Percentiles rank a stretch among this genome's conserved stretches.
phyloP scores from a whole-genome alignment of 1,284 basidiomycete genomes.

The Cerrena zonata region DNA sequence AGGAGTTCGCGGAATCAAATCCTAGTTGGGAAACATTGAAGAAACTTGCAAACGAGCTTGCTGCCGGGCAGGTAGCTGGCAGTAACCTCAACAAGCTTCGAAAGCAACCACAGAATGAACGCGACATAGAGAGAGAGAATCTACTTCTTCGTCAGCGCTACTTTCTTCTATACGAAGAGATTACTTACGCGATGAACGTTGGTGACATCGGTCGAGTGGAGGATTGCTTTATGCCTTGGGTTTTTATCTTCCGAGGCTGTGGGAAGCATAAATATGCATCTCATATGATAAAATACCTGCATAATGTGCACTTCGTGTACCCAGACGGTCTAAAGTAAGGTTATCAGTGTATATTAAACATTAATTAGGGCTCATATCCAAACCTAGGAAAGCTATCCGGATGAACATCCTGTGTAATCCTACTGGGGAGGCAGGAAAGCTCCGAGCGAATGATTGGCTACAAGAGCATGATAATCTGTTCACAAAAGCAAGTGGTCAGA shows the following conservation, averaged over 20 bases:
- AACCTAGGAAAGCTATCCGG: slow-evolving; percentile 14
- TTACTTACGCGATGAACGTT: slow-evolving; percentile 26
- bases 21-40: slow-evolving; percentile 18
- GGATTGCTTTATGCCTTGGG: slow-evolving; percentile 25
- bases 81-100: background rate
- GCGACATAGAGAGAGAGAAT: slow-evolving; percentile 24
- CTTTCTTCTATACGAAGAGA: slow-evolving; percentile 30
- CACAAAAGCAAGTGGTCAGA: slow-evolving; percentile 17
- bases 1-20: slow-evolving; percentile 18
- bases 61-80: slow-evolving; percentile 16
- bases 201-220: slow-evolving; percentile 35
- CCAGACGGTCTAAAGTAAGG: slow-evolving; percentile 23
- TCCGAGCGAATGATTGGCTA: slow-evolving; percentile 22
- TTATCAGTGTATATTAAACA: background rate
- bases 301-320: slow-evolving; percentile 27
- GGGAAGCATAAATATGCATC: slow-evolving; percentile 35
- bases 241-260: slow-evolving; percentile 23
- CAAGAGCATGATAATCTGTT: slow-evolving; percentile 21
- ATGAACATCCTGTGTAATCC: slow-evolving; percentile 25
- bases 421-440: slow-evolving; percentile 15
- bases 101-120: background rate
- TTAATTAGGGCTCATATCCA: background rate
- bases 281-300: slow-evolving; percentile 21
- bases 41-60: slow-evolving; percentile 16
- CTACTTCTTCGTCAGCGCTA: slow-evolving; percentile 22